Evolutionary conservation across 2,329 filamentous ascomycete genomes (phyloP), one percentile per base, ranked within the genome.

Genomic region (Hypoxylon sp.): DNA sequence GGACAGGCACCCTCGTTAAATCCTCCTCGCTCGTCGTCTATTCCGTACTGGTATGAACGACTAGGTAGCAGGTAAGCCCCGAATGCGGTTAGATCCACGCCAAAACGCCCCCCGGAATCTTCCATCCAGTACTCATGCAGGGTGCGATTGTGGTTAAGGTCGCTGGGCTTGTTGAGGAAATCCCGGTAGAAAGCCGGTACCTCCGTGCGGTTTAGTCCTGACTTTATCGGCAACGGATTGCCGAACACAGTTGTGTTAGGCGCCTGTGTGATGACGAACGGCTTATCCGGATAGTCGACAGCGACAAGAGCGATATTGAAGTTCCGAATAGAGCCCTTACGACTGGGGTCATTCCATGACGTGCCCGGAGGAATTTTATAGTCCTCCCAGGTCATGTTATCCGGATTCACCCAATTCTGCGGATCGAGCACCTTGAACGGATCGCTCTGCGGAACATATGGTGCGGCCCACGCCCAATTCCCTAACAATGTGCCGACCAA

Each of bases 51-150:
- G 62, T 82, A 86, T 1, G 80, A 80, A 28, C 79, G 76, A 2
- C 75, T 75, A 0, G 85, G 85, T 75, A 87, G 76, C n/a, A 77
- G 77, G 63, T 87, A 87, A 0, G 84, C 79, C 0, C 85, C 85
- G 62, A 86, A 87, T 0, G 82, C 81, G 0, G 84, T 86, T 73
- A 87, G 69, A 61, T 86, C 82, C 7, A 86, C 85, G 13, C 85
- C 85, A 63, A 82, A 87, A 17, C 82, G 80, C 2, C 85, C 85
- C 11, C 80, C 82, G 0, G 83, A 85, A 73, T 87, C 85, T 57
- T 84, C 84, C 84, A 86, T 87, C 85, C 85, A 87, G 71, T 87
- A 87, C 74, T 87, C 84, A 64, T 87, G 85, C 2, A 87, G 76
- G 1, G 85, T 87, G 65, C 86, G 85, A 2, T 80, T 80, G n/a